These are phyloP conservation scores for Colletotrichum cereale DNA, from an alignment of 2,329 filamentous ascomycete species.

Conservation along the genomic window DNA sequence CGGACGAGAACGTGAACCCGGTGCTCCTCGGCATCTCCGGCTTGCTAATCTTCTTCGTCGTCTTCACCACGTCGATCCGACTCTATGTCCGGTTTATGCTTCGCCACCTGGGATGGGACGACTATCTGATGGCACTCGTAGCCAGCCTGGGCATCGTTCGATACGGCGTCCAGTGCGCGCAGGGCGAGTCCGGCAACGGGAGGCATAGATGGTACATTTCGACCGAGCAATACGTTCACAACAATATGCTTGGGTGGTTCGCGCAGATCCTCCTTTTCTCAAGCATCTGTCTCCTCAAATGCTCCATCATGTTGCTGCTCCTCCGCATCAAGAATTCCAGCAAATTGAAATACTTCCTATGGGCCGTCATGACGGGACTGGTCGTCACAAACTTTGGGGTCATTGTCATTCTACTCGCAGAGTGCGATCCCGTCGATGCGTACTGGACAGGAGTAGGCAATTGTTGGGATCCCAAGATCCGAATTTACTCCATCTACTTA, in stretches of 20 bases:
- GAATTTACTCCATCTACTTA: conserved; percentile 51
- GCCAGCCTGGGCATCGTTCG: conserved; percentile 48
- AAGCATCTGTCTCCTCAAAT: conserved; percentile 55
- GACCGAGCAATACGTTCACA: conserved; percentile 48
- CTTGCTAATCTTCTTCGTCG: conserved; percentile 48
- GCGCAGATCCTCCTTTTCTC: conserved; percentile 56
- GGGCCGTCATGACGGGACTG: conserved; percentile 48
- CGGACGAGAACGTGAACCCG: conserved; percentile 51
- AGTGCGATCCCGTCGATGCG: conserved; percentile 47
- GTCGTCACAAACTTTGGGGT: conserved; percentile 49
- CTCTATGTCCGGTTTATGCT: conserved; percentile 48
- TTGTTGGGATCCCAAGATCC: conserved; percentile 49
- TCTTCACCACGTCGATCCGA: conserved; percentile 49
- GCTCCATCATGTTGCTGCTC: conserved; percentile 56
- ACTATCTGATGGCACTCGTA: conserved; percentile 51
- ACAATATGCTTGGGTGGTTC: conserved; percentile 55
- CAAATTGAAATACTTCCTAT: conserved; percentile 48
- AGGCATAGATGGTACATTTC: conserved; percentile 53
- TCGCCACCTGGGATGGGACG: conserved; percentile 53
- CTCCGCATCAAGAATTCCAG: conserved; percentile 55
- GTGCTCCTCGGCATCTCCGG: conserved; percentile 49
- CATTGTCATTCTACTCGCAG: conserved; percentile 50
- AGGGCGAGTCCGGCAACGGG: conserved; percentile 53
- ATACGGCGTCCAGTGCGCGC: conserved; percentile 50
- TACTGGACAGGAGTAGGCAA: conserved; percentile 49